Evolutionary conservation across 1,284 basidiomycete species (phyloP).

Genomic region (Filobasidium uniguttulatum): DNA sequence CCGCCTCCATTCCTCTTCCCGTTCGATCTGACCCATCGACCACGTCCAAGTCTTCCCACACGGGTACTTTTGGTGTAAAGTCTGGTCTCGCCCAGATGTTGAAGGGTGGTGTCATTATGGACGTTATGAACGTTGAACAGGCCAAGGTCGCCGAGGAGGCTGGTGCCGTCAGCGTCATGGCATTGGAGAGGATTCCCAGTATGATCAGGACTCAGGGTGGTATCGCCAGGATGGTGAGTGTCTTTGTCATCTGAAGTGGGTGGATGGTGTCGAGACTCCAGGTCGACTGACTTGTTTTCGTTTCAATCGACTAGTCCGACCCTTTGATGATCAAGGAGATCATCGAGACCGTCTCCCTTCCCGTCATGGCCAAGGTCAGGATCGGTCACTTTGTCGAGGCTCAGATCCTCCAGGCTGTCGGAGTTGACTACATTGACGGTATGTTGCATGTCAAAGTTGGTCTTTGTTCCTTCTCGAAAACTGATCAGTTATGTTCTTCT

Average conservation of each 20-base stretch:
- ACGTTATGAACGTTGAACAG: constrained; percentile 50
- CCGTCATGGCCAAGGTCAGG: constrained; percentile 46
- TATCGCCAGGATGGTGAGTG: constrained; percentile 76
- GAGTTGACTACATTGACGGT: constrained; percentile 90
- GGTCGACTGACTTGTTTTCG: neutral
- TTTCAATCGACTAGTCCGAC: constrained; percentile 53
- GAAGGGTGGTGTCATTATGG: constrained; percentile 88
- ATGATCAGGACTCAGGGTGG: constrained; percentile 84
- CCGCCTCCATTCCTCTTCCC: constrained; percentile 9
- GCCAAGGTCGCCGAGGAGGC: constrained; percentile 96
- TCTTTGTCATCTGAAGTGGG: constrained; percentile 3
- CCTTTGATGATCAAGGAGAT: constrained; percentile 95
- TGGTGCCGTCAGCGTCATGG: constrained; percentile 97
- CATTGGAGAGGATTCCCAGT: constrained; percentile 65
- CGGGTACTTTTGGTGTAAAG: constrained; percentile 71
- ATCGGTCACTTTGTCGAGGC: constrained; percentile 91
- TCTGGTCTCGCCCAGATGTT: constrained; percentile 89
- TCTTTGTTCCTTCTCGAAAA: neutral
- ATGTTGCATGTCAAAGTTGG: neutral
- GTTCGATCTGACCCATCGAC: constrained; percentile 13
- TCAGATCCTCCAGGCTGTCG: constrained; percentile 87
- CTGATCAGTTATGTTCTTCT: neutral
- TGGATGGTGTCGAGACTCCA: neutral
- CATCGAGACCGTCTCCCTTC: constrained; percentile 78
- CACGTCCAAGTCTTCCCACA: constrained; percentile 13